Evolutionary conservation across 805 yeast genomes (phyloP), one percentile per base, ranked within the genome.

Genomic region (Grigorovia humatica): DNA sequence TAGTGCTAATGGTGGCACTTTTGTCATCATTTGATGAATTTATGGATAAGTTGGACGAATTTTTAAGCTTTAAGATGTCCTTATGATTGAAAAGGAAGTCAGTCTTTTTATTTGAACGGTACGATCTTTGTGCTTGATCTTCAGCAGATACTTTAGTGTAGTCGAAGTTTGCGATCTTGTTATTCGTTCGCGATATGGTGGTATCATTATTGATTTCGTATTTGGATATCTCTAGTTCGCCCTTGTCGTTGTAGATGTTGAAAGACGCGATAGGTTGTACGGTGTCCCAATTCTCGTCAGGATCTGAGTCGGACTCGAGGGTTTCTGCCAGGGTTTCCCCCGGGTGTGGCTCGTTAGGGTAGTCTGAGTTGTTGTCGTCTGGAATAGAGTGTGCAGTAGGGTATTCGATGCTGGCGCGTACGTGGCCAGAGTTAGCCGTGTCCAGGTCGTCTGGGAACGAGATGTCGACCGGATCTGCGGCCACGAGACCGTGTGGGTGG

Each of bases 141-240:
- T 87, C 93, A 1, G 82, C 85, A 30, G 88, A 88, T 9, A 93
- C 84, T 60, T 95, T 83, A 0, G 98, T 93, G 65, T 93, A 93
- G 0, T 95, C 79, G 43, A 78, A 77, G 1, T 54, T 54, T 13
- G 12, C 3, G 17, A 12, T 8, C 12, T 15, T 38, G 20, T 27
- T 47, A 8, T 44, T 47, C 6, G 27, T 4, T 23, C 6, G 27
- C 6, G 27, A 23, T 23, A 5, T 47, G 49, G 15, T 30, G 38
- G 13, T 41, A 38, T 35, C 41, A 11, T 35, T 35, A 35, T 3
- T 38, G 17, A 9, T 15, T 38, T 38, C 35, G 35, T 61, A 62
- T 15, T 63, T 59, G 43, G 69, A 63, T 23, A 80, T 71, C 48
- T 82, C 77, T 23, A 82, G 68, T 52, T 81, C 80, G 4, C 93